Evolutionary conservation across 768 basidiomycete species (phyloP), one percentile per base, ranked within the genome.

Genomic region (Suillus lakei): DNA sequence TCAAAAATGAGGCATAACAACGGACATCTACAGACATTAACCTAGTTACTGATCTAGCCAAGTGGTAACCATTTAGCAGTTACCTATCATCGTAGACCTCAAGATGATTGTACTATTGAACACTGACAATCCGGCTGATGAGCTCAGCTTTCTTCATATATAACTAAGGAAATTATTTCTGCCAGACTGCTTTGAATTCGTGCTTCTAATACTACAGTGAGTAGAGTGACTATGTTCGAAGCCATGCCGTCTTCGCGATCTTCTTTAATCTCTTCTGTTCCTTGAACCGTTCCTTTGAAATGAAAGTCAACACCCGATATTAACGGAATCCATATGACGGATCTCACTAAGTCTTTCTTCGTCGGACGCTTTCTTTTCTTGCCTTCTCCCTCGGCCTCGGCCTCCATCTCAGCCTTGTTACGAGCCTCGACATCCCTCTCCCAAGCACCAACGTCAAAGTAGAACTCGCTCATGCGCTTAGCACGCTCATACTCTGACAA

Each of bases 241-340:
- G 74, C 93, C 92, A 95, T 10, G 93, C 93, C 1, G 92, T 94
- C 81, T 93, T 94, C 44, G 92, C 91, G 10, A 93, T 87, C 79
- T 94, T 95, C 82, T 94, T 94, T 72, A 81, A 78, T 68, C 79
- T 84, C 76, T 94, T 95, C 80, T 92, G 89, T 73, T 93, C 91
- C 73, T 90, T 92, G 76, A 91, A 94, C 48, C 91, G 87, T 69
- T 94, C 91, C 92, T 93, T 74, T 54, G 53, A 50, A 74, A 66
- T 56, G 64, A 23, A 70, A 59, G 38, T 44, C 66, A 41, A 61
- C 43, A 38, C 61, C 60, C 58, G 7, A 53, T 56, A 16, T 15
- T 26, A 65, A 64, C 46, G 63, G 26, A 64, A 64, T 53, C 8
- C 28, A 46, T 21, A 28, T 67, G 50, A 56, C 54, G 44, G 36